A percentile compares a stretch with the other conserved stretches of the same genome.
Conservation (phyloP, 2,329 filamentous ascomycete species). For the Ophiostoma populinum region DNA sequence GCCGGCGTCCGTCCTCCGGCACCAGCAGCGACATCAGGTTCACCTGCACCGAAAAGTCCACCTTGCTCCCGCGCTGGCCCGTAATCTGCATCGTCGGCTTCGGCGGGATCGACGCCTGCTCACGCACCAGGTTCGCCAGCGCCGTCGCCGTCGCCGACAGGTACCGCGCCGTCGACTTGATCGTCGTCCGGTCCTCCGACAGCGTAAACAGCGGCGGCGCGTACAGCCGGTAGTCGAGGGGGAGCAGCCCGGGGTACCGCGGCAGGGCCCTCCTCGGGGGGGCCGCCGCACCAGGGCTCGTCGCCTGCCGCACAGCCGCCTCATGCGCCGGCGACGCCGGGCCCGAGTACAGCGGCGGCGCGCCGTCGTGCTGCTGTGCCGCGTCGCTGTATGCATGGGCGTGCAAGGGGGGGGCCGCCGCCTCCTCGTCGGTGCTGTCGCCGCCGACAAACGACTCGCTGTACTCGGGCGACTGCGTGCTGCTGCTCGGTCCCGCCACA, state of each 20-base stretch:
- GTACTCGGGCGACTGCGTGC: background rate
- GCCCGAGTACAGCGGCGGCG: constrained; percentile 19
- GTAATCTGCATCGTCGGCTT: constrained; percentile 34
- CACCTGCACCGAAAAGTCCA: constrained; percentile 36
- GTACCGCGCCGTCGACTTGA: constrained; percentile 30
- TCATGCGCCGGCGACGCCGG: constrained; percentile 12
- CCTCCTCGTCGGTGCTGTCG: constrained; percentile 2
- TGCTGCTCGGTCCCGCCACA: background rate
- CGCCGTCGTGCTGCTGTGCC: background rate
- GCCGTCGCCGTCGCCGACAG: constrained; percentile 28
- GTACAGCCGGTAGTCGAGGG: constrained; percentile 34
- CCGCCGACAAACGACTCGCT: constrained; percentile 4
- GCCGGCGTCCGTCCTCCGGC: constrained; percentile 24
- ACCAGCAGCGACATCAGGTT: constrained; percentile 37
- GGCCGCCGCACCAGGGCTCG: constrained; percentile 3
- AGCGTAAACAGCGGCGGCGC: constrained; percentile 33
- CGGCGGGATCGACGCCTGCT: constrained; percentile 33
- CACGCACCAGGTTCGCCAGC: constrained; percentile 28
- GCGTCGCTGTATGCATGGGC: background rate
- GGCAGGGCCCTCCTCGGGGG: constrained; percentile 14
- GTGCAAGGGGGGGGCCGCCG: background rate
- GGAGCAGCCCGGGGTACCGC: constrained; percentile 29
- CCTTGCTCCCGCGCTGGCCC: constrained; percentile 24
- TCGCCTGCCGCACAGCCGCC: constrained; percentile 8
- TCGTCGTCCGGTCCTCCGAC: constrained; percentile 28